phyloP scores from a whole-genome alignment of 2,329 filamentous ascomycete species.

The Periconia sp. region DNA sequence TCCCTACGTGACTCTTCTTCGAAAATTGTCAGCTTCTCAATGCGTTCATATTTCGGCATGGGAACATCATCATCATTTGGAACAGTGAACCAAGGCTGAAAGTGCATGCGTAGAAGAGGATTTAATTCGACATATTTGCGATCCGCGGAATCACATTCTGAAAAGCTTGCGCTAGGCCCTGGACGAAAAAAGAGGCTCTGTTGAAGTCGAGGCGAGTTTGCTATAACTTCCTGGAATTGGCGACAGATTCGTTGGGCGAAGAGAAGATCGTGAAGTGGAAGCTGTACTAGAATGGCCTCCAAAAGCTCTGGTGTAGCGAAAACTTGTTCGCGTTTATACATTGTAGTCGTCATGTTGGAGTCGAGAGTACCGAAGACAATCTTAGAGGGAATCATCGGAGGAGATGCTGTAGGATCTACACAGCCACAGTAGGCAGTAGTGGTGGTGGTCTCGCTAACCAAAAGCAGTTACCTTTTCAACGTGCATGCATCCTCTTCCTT shows the following conservation, averaged over 20 bases:
- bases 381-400: no score
- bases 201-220: conserved; percentile 17
- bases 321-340: no score
- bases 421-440: no score
- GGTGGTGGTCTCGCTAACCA: no score
- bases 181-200: conserved; percentile 18
- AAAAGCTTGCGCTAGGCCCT: no score
- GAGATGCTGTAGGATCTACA: no score
- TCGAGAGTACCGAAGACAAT: no score
- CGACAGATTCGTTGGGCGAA: conserved; percentile 11
- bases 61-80: background rate
- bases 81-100: conserved; percentile 16
- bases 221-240: conserved; percentile 11
- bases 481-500: no score
- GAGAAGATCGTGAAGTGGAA: conserved; percentile 22
- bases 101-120: conserved; percentile 13
- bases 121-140: conserved; percentile 8
- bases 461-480: no score
- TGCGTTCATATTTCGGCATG: background rate
- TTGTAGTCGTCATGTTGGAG: no score
- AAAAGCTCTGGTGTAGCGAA: conserved; percentile 47
- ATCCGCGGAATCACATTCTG: no score
- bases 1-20: background rate
- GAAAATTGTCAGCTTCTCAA: conserved; percentile 8
- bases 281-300: conserved; percentile 42